Conservation (phyloP, 495 filamentous ascomycete genomes). For the Aspergillus panamensis region DNA sequence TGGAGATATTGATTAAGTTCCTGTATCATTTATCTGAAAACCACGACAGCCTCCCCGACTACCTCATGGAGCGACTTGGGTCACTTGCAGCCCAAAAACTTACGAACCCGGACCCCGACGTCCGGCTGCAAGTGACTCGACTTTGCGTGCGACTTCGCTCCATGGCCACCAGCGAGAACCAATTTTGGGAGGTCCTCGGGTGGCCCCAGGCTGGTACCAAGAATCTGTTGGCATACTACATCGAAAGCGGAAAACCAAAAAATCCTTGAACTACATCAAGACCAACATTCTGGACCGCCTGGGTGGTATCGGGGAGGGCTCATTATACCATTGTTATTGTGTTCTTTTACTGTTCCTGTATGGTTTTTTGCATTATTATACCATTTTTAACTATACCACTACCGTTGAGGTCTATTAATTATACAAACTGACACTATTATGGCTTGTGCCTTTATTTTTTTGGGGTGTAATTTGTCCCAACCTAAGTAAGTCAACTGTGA, state of each 20-base stretch:
- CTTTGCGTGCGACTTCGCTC: constrained; percentile 72
- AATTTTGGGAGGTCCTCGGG: constrained; percentile 63
- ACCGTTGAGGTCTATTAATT: too few relatives aligned
- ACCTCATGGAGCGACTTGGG: constrained; percentile 41
- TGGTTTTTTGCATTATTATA: neutral
- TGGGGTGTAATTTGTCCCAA: too few relatives aligned
- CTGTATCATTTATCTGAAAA: constrained; percentile 21
- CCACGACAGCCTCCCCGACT: constrained; percentile 19
- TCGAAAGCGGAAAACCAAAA: constrained; percentile 46
- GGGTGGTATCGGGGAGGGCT: neutral
- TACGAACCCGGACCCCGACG: constrained; percentile 68
- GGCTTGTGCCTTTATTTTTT: too few relatives aligned
- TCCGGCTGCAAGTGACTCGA: constrained; percentile 73
- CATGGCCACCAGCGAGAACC: constrained; percentile 54
- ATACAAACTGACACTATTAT: too few relatives aligned
- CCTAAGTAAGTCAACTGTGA: too few relatives aligned
- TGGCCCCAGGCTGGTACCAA: constrained; percentile 63
- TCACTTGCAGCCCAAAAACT: constrained; percentile 58
- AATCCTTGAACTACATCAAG: constrained; percentile 39
- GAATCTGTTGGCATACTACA: constrained; percentile 79
- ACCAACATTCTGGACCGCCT: constrained; percentile 53
- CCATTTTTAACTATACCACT: too few relatives aligned
- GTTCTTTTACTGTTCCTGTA: neutral
- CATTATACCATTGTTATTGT: neutral
- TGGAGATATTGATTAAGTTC: constrained; percentile 54